Evolutionary conservation across 2,329 filamentous ascomycete species (phyloP).

Genomic region (Paecilomyces sp.): DNA sequence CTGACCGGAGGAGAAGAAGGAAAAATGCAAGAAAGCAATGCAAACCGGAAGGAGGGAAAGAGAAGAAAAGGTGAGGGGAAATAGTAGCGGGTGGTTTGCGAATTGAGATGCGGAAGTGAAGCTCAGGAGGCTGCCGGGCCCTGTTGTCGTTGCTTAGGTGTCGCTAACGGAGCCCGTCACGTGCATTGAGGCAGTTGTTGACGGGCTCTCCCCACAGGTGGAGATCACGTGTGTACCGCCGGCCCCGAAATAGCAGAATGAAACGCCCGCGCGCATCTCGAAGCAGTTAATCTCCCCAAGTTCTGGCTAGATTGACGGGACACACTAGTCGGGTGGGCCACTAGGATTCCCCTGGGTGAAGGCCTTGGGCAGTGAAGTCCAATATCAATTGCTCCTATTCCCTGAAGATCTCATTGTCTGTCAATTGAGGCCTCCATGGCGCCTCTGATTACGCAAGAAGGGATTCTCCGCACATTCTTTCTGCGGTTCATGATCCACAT

Average conservation of each 20-base stretch:
- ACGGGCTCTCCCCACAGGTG: not conserved
- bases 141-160: slow-evolving; percentile 32
- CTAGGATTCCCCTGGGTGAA: not conserved
- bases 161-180: slow-evolving; percentile 29
- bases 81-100: slow-evolving; percentile 4
- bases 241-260: not conserved
- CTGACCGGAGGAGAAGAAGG: slow-evolving; percentile 14
- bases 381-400: not conserved
- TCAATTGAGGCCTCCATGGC: not conserved
- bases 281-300: not conserved
- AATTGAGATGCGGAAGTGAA: slow-evolving; percentile 27
- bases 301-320: not conserved
- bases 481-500: not conserved
- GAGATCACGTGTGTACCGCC: not conserved
- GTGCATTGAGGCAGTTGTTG: slow-evolving; percentile 18
- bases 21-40: slow-evolving; percentile 7
- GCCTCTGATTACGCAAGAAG: not conserved
- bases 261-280: not conserved
- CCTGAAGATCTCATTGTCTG: not conserved
- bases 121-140: slow-evolving; percentile 30
- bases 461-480: not conserved
- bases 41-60: slow-evolving; percentile 5
- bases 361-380: not conserved
- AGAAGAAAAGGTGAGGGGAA: slow-evolving; percentile 14
- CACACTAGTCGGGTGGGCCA: not conserved